Evolutionary conservation across 1,284 basidiomycete genomes (phyloP).

Genomic region (Leccinum laetum): DNA sequence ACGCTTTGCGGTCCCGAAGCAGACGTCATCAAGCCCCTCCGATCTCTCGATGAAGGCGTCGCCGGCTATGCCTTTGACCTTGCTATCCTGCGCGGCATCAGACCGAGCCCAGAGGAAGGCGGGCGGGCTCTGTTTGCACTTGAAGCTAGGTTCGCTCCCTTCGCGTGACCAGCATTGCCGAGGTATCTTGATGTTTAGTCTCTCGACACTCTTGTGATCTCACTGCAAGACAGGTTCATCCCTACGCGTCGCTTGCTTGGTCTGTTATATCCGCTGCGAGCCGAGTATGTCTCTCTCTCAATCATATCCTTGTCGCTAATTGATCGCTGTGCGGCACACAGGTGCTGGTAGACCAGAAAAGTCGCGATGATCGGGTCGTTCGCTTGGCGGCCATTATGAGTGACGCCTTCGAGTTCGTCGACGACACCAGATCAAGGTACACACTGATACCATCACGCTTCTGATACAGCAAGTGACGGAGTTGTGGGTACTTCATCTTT

Average conservation of each 20-base stretch:
- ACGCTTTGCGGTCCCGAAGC: too few species aligned
- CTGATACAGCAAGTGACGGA: neutral
- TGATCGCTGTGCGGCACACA: neutral
- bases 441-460: neutral
- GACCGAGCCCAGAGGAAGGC: too few species aligned
- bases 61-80: too few species aligned
- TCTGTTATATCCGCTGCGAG: neutral
- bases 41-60: too few species aligned
- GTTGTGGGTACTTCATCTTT: neutral
- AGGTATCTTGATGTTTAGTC: neutral
- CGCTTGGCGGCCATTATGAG: neutral
- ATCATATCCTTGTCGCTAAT: neutral
- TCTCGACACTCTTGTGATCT: neutral
- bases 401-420: neutral
- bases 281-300: neutral
- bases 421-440: neutral
- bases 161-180: neutral
- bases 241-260: neutral
- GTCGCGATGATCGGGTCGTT: neutral
- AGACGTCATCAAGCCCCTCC: too few species aligned
- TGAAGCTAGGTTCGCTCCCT: too few species aligned
- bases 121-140: too few species aligned
- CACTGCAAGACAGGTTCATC: neutral
- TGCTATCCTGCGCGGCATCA: too few species aligned
- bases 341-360: neutral